These are phyloP conservation scores for Brasenia schreberi DNA, from an alignment of 164 flowering plant genomes.

Conservation along the genomic window DNA sequence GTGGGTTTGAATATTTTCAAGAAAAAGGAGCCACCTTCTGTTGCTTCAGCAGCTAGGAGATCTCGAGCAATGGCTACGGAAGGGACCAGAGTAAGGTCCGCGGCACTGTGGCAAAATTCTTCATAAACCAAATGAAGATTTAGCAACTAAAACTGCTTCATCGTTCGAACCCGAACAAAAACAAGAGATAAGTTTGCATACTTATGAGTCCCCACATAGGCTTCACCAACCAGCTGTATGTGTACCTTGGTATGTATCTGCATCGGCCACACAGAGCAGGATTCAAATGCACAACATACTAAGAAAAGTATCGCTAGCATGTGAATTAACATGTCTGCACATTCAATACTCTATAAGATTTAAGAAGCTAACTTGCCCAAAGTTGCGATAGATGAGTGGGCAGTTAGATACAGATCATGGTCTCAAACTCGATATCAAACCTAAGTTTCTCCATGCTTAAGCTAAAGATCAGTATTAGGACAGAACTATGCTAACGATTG, in stretches of 20 bases:
- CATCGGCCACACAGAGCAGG: not conserved
- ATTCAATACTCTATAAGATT: too few species aligned
- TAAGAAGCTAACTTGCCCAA: too few species aligned
- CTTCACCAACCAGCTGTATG: slow-evolving; percentile 92
- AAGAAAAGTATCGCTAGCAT: not conserved
- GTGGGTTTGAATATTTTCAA: not conserved
- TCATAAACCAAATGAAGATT: slow-evolving; percentile 7
- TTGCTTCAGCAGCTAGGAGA: slow-evolving; percentile 54
- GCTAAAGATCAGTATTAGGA: too few species aligned
- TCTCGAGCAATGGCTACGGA: slow-evolving; percentile 87
- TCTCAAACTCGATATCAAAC: too few species aligned
- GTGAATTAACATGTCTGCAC: not conserved
- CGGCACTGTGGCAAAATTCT: slow-evolving; percentile 95
- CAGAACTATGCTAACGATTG: too few species aligned
- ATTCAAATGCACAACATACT: not conserved
- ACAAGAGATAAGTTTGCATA: slow-evolving; percentile 22
- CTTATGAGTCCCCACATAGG: slow-evolving; percentile 97
- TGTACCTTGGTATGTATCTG: slow-evolving; percentile 98
- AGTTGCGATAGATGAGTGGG: too few species aligned
- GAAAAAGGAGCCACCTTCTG: slow-evolving; percentile 41
- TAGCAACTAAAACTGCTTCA: slow-evolving; percentile 1
- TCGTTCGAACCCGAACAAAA: not conserved
- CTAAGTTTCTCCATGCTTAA: too few species aligned
- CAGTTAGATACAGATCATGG: too few species aligned
- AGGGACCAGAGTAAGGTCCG: slow-evolving; percentile 94